Percentiles rank a stretch among this genome's conserved stretches.
phyloP scores from a whole-genome alignment of 2,329 filamentous ascomycete genomes.

The Cephalotrichum gorgonifer region DNA sequence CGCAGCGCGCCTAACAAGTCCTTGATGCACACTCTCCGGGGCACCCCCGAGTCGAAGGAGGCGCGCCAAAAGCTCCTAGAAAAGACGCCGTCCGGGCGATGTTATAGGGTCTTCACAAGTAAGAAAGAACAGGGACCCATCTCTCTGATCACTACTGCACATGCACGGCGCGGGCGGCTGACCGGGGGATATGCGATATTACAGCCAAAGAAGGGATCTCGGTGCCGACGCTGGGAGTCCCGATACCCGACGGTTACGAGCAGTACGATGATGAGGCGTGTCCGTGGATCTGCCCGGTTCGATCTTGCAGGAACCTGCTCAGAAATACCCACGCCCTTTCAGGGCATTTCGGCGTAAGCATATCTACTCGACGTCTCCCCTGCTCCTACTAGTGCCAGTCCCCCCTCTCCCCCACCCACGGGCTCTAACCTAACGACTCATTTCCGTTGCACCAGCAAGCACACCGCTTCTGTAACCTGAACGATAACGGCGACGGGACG shows the following conservation, averaged over 20 bases:
- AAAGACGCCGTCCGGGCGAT: neutral
- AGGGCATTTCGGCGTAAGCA: conserved; percentile 8
- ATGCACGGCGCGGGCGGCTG: neutral
- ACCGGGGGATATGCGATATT: neutral
- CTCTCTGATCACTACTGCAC: too few species aligned
- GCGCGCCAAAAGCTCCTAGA: neutral
- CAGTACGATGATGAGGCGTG: conserved; percentile 6
- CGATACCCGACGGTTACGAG: conserved; percentile 15
- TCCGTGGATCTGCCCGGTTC: conserved; percentile 19
- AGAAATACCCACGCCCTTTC: conserved; percentile 1
- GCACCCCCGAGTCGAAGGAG: neutral
- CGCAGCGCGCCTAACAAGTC: neutral
- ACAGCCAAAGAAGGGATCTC: neutral
- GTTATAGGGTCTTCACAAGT: neutral
- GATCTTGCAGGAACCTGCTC: conserved; percentile 14
- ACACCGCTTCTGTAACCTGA: conserved; percentile 10
- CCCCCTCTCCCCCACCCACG: conserved; percentile 7
- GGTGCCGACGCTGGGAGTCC: conserved; percentile 7
- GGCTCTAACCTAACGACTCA: conserved; percentile 2
- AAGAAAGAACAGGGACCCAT: neutral
- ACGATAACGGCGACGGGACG: conserved; percentile 23
- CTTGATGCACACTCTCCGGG: neutral
- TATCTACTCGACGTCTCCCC: too few species aligned
- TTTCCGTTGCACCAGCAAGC: neutral
- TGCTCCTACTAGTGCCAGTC: too few species aligned